Evolutionary conservation across 176 grass and related monocot genomes (phyloP), one percentile per base, ranked within the genome.

Genomic region (Saccharum officinarum): DNA sequence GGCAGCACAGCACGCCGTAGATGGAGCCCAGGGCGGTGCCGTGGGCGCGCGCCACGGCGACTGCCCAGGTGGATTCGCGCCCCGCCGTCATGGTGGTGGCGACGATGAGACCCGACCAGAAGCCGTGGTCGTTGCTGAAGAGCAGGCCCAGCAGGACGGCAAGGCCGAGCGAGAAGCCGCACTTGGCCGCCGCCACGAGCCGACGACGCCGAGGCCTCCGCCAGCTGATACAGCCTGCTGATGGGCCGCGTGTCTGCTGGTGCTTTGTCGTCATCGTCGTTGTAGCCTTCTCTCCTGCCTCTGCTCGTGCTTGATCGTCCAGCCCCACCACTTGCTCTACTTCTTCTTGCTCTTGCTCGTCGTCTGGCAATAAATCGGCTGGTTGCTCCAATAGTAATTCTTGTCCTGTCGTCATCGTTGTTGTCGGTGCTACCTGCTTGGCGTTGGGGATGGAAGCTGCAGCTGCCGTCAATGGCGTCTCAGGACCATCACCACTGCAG

Each of bases 21-120:
- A 94, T 69, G 34, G 95, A 94, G 16, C 95, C 92, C 17, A 97
- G 52, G 9, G 90, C 70, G 0, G 95, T 93, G 44, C 95, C 92
- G 40, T 95, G 95, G 0, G 92, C 92, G 5, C 95, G 89, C 7
- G 90, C 66, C 28, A 86, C 76, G 34, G 84, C 88, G 1, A 88
- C 49, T 10, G 76, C 86, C 84, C 93, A 97, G 0, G 92, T 97
- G 22, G 90, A 91, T 16, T 97, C 81, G 36, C 92, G 86, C 7
- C 73, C 80, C 4, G 79, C 40, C 9, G 84, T 57, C 73, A 94
- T 91, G 45, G 95, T 97, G 61, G 88, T 97, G 71, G 95, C 95
- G 6, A 97, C 95, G 11, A 89, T 91, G 28, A 97, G 88, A 0
- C 92, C 92, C 0, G 95, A 87, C 95, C 95, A 97, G 91, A 91